Base-by-base conservation (phyloP, 345 rosid species). In the Dovyalis caffra region DNA sequence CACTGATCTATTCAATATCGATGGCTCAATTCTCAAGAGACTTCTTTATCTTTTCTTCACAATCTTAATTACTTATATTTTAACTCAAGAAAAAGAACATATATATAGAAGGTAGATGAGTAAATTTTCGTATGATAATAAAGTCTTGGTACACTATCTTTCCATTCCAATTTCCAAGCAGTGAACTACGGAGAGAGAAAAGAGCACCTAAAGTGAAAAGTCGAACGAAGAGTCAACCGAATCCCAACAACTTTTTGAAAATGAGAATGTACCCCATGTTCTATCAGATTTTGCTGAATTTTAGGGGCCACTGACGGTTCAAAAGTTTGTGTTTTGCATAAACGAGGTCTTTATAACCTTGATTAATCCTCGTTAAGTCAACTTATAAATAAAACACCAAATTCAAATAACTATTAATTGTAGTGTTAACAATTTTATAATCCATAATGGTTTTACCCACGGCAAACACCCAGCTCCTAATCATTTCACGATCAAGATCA, bases 1-100 rank as follows among this genome's bases (percentile, higher is more conserved):
- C 11, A 68, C 23, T n/a, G 11, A 3, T n/a, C 18, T 2, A 9
- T 69, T 76, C 78, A 61, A 62, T 10, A 60, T 33, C 61, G 74
- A 69, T 69, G 69, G 74, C 74, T 25, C n/a, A n/a, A n/a, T n/a
- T n/a, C n/a, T n/a, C 14, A 15, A 25, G 45, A 34, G 43, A 38
- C 21, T 3, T 60, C 7, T n/a, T 3, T 8, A 7, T 53, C n/a
- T 8, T n/a, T 21, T 21, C 23, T 11, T n/a, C 0, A 18, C 8
- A n/a, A n/a, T 53, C 26, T 53, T 53, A 53, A 21, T 53, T 53
- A 8, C 26, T n/a, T 23, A 8, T n/a, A 18, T 49, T 6, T 3
- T 5, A 16, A 15, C 15, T 16, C 5, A 47, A 47, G 21, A 16
- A 45, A 16, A 16, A 47, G 5, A 3, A 14, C 45, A 6, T 20